Evolutionary conservation across 169 alveolate species (phyloP), one percentile per base, ranked within the genome.

Genomic region (Fabrea salina): DNA sequence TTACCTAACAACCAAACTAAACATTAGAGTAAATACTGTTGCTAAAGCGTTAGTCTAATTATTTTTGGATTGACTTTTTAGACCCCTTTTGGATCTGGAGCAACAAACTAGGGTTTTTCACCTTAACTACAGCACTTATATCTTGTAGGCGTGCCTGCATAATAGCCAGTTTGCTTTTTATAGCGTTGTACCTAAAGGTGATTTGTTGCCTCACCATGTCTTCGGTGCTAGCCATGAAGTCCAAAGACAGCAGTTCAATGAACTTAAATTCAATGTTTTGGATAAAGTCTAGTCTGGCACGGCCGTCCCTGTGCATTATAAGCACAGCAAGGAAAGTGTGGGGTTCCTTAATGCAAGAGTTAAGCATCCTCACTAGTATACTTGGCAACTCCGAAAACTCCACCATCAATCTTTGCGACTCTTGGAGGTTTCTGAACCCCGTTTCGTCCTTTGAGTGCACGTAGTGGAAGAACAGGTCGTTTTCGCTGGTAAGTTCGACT

Each of bases 261-360:
- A 96, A 96, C 86, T 96, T 97, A 89, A 96, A 97, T 88, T 96
- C 98, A 91, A 93, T 91, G 84, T 93, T 93, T 93, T 95, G 92
- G 66, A 95, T 91, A 83, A 95, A 93, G 82, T 95, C 97, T 35
- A 95, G 79, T 19, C 92, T 90, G 19, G 96, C 97, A 51, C 79
- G 75, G 47, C 97, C 96, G 56, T 90, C 93, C 59, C 89, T 80
- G 54, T 90, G 88, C 95, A 94, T 89, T 56, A 93, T 82, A 80
- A 95, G 89, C 27, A 95, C 93, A 37, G 96, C 96, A 74, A 95
- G 89, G 81, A 89, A 95, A 80, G 92, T 87, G 37, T 95, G 96
- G 32, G 98, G 98, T 66, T 94, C 98, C 84, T 93, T 94, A 77
- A 96, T 93, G 87, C 98, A 95, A 44, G 96, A 91, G 87, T 96